phyloP scores from a whole-genome alignment of 1,284 basidiomycete genomes.

The Tranzscheliella williamsii region DNA sequence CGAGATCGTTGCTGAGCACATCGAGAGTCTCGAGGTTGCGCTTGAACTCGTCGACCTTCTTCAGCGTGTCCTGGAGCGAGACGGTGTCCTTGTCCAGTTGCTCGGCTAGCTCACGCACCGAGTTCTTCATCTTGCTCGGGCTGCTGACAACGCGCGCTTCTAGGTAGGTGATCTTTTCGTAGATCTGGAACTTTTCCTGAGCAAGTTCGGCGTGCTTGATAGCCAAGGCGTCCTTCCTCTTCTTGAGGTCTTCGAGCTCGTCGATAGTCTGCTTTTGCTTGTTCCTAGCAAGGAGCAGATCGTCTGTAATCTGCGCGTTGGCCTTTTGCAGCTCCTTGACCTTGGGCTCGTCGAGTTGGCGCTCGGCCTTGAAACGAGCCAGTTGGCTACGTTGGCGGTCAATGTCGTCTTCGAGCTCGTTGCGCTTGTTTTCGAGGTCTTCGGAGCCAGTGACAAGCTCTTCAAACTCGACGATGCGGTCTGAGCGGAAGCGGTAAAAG shows the following conservation, averaged over 20 bases:
- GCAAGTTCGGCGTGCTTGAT: conserved; percentile 44
- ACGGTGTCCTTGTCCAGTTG: conserved; percentile 72
- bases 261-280: conserved; percentile 43
- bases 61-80: conserved; percentile 74
- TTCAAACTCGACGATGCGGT: conserved; percentile 66
- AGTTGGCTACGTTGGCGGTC: conserved; percentile 67
- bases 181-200: conserved; percentile 46
- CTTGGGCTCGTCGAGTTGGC: conserved; percentile 68
- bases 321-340: conserved; percentile 71
- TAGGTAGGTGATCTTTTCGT: conserved; percentile 48
- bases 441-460: conserved; percentile 68
- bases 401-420: conserved; percentile 65
- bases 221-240: conserved; percentile 31
- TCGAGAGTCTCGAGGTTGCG: conserved; percentile 41
- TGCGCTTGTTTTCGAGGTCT: conserved; percentile 68
- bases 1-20: conserved; percentile 38
- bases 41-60: conserved; percentile 65
- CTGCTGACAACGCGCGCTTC: conserved; percentile 42
- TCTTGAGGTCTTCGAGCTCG: conserved; percentile 43
- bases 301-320: conserved; percentile 79
- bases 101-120: conserved; percentile 56
- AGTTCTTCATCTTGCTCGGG: conserved; percentile 45
- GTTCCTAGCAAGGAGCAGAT: conserved; percentile 63
- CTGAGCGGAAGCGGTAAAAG: conserved; percentile 57
- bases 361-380: conserved; percentile 52